Base-by-base conservation (phyloP, 2,329 filamentous ascomycete genomes). In the Byssothecium circinans region DNA sequence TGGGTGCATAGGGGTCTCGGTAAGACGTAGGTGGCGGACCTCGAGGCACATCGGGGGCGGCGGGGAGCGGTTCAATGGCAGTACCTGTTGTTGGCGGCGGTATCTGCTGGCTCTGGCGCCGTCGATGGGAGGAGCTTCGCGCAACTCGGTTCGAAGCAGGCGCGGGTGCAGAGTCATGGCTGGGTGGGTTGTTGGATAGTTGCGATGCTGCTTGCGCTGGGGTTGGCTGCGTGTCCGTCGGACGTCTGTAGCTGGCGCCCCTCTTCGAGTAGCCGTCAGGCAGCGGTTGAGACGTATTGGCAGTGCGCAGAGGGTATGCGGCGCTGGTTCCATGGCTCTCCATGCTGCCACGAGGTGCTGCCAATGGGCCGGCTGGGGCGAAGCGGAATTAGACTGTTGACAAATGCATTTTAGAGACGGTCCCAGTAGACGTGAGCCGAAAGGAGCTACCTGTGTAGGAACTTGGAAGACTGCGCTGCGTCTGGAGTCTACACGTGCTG, bases 31-130 rank as follows among this genome's bases (percentile, higher is more conserved):
- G 82, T 4, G 85, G 82, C 8, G 68, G 65, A 23, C 75, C 78
- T 59, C 77, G 78, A 45, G 85, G 82, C 22, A 78, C 80, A 56
- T 88, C 85, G 54, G 85, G 82, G 27, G 80, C 82, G 41, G 76
- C 73, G 15, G 67, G 68, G 30, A 65, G 56, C 18, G 58, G 50
- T 33, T 65, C 61, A 43, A 43, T 47, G 36, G 50, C 43, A 25
- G 55, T 54, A 49, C 59, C 60, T 7, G 60, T 52, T 3, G 61
- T 54, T 14, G 60, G 56, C 23, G 61, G 61, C 14, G 60, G 60
- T 8, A 65, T 62, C 5, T 64, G 61, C 29, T 67, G 64, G 53
- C 62, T 68, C 45, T 67, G 61, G 18, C 66, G 61, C 41, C 63
- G 60, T 22, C 62, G 56, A 22, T 68, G 64, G 7, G 62, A 66